Evolutionary conservation across 1,284 basidiomycete species (phyloP), one percentile per base, ranked within the genome.

Genomic region (Moesziomyces antarcticus): DNA sequence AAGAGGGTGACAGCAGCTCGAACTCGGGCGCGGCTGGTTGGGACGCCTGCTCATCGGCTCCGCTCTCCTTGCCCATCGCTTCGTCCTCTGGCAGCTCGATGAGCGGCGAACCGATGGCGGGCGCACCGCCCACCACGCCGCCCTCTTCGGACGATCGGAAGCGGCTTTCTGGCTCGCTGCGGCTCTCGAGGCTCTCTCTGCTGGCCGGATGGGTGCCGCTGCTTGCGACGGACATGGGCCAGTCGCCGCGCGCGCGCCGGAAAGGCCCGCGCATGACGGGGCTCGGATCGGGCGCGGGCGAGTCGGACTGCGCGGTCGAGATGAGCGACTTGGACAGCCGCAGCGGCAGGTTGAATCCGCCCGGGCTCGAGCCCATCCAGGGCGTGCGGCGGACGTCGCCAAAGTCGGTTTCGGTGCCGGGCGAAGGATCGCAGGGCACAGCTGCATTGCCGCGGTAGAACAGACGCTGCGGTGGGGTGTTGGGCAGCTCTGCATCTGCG

Each of bases 291-390:
- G 48, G 24, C 6, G 45, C 47, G 6, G 69, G 58, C 11, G 56
- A 62, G 22, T 66, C 69, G 20, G 52, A 24, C 18, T 22, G 51
- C 16, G 61, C 53, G 25, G 61, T 48, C 21, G 64, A 56, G 49
- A 67, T 63, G 45, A 73, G 63, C 45, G 70, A 73, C 33, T 69
- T 69, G 21, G 54, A 61, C 5, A 74, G 63, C 8, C 59, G 72
- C n/a, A 74, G 49, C 8, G 72, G 72, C 8, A 74, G 11, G 13
- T 55, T 74, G 56, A 74, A 56, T 5, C 67, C 67, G n/a, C 67
- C 49, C 0, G 71, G 71, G 44, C 65, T 73, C 1, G 52, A 49
- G 3, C 24, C 35, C 50, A 73, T 54, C 57, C 58, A 69, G 3
- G 62, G 66, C 22, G 65, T 64, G 25, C 66, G 49, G 22, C 70